Base-by-base conservation (phyloP, 257 asterid genomes). In the Parsonsia alboflavescens region DNA sequence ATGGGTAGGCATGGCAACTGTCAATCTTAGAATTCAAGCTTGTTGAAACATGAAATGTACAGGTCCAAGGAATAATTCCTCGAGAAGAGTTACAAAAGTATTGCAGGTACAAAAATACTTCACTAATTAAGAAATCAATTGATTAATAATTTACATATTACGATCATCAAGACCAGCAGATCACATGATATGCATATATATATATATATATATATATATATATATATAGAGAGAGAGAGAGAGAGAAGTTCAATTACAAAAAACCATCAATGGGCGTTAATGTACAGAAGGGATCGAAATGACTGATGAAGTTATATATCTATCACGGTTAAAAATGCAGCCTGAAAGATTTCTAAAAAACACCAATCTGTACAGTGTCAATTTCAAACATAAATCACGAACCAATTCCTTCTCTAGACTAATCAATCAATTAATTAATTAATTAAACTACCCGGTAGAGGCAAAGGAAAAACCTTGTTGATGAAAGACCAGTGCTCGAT, bases 361-460 rank as follows among this genome's bases (percentile, higher is more conserved):
- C 44, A 33, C 70, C 22, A 76, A 76, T 76, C 75, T 76, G 75
- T 76, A 70, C 75, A 70, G 62, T 61, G 66, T 57, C 64, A 50
- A 57, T 58, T 72, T 46, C 58, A 72, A 72, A 24, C 64, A 67
- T 24, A 33, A 33, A 33, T 33, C 74, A 68, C 28, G 74, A 54
- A 53, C 69, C 50, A 33, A 33, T 46, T 61, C 33, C 13, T 48
- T 28, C 11, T 44, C 46, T 61, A 21, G 21, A 17, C 24, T 2
- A 10, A 48, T 52, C 22, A 16, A 52, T 33, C 3, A 33, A 33
- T 42, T 2, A 10, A 48, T 52, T 9, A 16, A 52, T 33, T 33
- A 33, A 33, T 42, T 9, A 56, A 36, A 2, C 24, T n/a, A 11
- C 9, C 9, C 30, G 19, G 21, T 10, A 52, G 39, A 11, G 57